Base-by-base conservation (phyloP, 139 green algal genomes). In the Chlorella sp. region DNA sequence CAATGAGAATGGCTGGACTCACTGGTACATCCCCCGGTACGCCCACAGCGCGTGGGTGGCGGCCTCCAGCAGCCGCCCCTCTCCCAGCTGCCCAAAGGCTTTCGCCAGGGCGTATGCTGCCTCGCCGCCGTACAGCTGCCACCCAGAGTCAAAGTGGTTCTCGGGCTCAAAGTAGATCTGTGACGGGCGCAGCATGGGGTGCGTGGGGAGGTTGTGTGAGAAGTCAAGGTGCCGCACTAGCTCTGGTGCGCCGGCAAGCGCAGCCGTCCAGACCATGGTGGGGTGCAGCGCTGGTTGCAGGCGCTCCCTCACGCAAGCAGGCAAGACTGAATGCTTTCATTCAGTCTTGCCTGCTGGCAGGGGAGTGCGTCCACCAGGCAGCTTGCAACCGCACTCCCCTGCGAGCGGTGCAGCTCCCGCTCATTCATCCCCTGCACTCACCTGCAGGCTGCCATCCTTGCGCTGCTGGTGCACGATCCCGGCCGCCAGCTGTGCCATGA, bases 391-490 rank as follows among this genome's bases (percentile, higher is more conserved):
- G 40, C 30, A 40, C n/a, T n/a, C n/a, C n/a, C n/a, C n/a, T n/a
- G n/a, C n/a, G n/a, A n/a, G n/a, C n/a, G n/a, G n/a, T n/a, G n/a
- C n/a, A n/a, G n/a, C n/a, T n/a, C n/a, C n/a, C n/a, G n/a, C n/a
- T n/a, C n/a, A n/a, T n/a, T n/a, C n/a, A n/a, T 69, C 60, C 60
- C 60, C 30, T 69, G 26, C 60, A n/a, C 64, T 41, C 64, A 17
- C 64, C 64, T 72, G 28, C 7, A 68, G 26, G n/a, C 46, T 48
- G 75, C 75, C 75, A 30, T 81, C 75, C 1, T 20, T 34, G n/a
- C 75, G 34, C 75, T 81, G 75, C 75, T 81, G 75, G 41, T 69
- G 75, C 75, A 69, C 32, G n/a, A 81, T 67, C 19, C 75, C 75
- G 36, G 19, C 75, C 8, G 75, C 75, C 75, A 81, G 75, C 48